A percentile compares a stretch with the other conserved stretches of the same genome.
These are phyloP conservation scores for Candida xyloterini DNA, from an alignment of 805 yeast species.

Conservation along the genomic window DNA sequence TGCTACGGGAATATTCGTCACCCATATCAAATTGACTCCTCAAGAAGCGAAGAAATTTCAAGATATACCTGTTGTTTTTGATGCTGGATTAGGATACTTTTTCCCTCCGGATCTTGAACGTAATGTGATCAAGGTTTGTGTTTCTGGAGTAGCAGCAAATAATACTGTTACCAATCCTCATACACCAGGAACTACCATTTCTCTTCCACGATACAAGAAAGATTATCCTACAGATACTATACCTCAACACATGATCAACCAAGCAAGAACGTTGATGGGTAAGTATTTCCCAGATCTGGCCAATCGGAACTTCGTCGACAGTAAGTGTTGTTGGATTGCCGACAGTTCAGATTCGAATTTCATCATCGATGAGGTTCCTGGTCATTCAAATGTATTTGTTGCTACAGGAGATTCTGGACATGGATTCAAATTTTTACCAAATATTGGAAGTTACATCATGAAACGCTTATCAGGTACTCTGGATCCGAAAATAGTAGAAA, in stretches of 20 bases:
- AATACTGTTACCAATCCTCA: slow-evolving; percentile 22
- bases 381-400: slow-evolving; percentile 31
- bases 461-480: slow-evolving; percentile 32
- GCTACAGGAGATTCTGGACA: slow-evolving; percentile 51
- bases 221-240: slow-evolving; percentile 36
- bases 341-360: slow-evolving; percentile 42
- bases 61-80: slow-evolving; percentile 43
- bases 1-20: slow-evolving; percentile 40
- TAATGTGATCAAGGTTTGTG: slow-evolving; percentile 37
- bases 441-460: slow-evolving; percentile 41
- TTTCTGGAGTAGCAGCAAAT: slow-evolving; percentile 36
- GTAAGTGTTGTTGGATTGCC: slow-evolving; percentile 39
- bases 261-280: slow-evolving; percentile 32
- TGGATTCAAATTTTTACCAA: slow-evolving; percentile 45
- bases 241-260: slow-evolving; percentile 30
- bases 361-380: slow-evolving; percentile 39
- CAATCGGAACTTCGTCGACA: slow-evolving; percentile 30
- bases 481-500: slow-evolving; percentile 18
- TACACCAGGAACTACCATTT: slow-evolving; percentile 13
- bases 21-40: slow-evolving; percentile 36
- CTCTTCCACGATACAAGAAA: slow-evolving; percentile 38
- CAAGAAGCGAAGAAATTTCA: slow-evolving; percentile 36
- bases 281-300: slow-evolving; percentile 40
- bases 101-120: slow-evolving; percentile 47
- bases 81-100: slow-evolving; percentile 44